phyloP scores from a whole-genome alignment of 2,329 filamentous ascomycete species.

The Monosporascus ibericus region DNA sequence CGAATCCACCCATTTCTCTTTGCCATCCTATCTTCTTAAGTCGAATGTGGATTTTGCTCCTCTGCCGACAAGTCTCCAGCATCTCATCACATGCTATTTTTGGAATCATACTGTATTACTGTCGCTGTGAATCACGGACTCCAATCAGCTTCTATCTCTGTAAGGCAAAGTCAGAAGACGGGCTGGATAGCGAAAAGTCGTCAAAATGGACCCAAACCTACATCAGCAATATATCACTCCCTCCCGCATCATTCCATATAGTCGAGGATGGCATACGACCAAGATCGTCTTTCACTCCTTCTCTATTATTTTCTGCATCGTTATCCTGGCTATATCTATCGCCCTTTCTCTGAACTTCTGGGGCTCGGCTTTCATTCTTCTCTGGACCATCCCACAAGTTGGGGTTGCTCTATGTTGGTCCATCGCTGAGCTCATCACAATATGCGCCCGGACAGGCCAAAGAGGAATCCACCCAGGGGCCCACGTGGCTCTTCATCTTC shows the following conservation, averaged over 20 bases:
- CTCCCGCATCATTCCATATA: conserved; percentile 1
- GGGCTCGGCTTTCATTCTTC: conserved; percentile 9
- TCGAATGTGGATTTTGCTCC: too few relatives aligned
- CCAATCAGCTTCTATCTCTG: too few relatives aligned
- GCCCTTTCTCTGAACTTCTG: conserved; percentile 8
- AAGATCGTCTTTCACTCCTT: conserved; percentile 12
- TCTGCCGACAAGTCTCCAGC: too few relatives aligned
- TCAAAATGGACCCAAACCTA: conserved; percentile 11
- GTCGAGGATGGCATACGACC: conserved; percentile 8
- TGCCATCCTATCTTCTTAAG: too few relatives aligned
- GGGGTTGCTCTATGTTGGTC: conserved; percentile 16
- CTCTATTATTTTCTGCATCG: conserved; percentile 12
- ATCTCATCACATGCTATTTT: too few relatives aligned
- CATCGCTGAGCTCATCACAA: conserved; percentile 14
- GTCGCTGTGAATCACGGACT: too few relatives aligned
- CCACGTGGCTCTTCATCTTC: conserved; percentile 17
- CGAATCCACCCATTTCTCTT: too few relatives aligned
- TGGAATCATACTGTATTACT: too few relatives aligned
- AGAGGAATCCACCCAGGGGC: conserved; percentile 25
- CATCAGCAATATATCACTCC: conserved; percentile 3
- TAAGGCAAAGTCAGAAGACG: too few relatives aligned
- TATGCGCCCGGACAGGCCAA: conserved; percentile 6
- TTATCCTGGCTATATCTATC: conserved; percentile 15
- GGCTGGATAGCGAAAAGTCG: too few relatives aligned
- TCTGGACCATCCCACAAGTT: conserved; percentile 19